Percentiles rank a stretch among this genome's conserved stretches.
These are phyloP conservation scores for Akanthomyces uredinophilus DNA, from an alignment of 2,329 filamentous ascomycete genomes.

Conservation along the genomic window DNA sequence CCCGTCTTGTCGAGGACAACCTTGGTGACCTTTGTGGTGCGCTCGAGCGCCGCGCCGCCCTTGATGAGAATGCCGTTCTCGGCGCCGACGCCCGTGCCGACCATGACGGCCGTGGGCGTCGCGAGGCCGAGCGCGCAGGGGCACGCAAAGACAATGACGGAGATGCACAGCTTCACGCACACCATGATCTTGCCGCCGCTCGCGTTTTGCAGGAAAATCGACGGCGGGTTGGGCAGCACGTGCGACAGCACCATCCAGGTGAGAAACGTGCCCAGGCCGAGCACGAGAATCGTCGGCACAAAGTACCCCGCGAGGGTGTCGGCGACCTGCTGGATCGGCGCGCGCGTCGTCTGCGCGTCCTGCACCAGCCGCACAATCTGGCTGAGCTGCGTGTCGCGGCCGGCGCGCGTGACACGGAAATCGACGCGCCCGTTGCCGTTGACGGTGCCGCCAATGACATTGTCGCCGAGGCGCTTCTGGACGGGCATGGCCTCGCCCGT, in stretches of 20 bases:
- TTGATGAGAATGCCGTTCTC: conserved; percentile 98
- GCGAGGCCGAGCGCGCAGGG: conserved; percentile 94
- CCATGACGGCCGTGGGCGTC: conserved; percentile 97
- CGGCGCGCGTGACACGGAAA: conserved; percentile 86
- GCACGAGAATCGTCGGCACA: conserved; percentile 78
- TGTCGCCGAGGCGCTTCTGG: conserved; percentile 73
- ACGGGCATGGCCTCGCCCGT: conserved; percentile 96
- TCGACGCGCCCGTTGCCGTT: conserved; percentile 90
- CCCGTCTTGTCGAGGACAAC: conserved; percentile 95
- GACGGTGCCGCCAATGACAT: conserved; percentile 88
- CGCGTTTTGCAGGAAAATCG: conserved; percentile 73
- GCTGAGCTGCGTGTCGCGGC: conserved; percentile 91
- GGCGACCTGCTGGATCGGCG: conserved; percentile 89
- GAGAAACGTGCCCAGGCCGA: conserved; percentile 80
- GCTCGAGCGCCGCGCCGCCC: conserved; percentile 87
- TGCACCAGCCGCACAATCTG: conserved; percentile 99
- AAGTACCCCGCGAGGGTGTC: conserved; percentile 92
- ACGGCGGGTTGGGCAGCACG: conserved; percentile 73
- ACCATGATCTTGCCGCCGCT: conserved; percentile 94
- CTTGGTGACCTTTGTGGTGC: conserved; percentile 81
- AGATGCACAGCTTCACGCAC: conserved; percentile 94
- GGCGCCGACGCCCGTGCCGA: conserved; percentile 93
- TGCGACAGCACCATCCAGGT: conserved; percentile 96
- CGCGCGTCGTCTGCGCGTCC: conserved; percentile 88
- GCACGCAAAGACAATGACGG: conserved; percentile 96